Conservation (phyloP, 83 land plant genomes). For the Picea abies region DNA sequence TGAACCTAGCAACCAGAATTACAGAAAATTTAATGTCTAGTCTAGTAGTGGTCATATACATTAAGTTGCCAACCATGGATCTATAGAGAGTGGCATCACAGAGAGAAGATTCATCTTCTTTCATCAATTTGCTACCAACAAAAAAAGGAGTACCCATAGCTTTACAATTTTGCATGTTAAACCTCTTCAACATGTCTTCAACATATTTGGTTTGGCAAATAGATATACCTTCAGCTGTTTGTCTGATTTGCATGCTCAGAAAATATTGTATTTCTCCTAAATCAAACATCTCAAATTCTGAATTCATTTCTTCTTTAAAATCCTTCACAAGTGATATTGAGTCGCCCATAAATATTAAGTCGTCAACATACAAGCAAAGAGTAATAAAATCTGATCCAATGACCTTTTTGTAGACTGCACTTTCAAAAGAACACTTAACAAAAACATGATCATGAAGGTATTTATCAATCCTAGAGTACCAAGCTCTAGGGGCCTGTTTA, state of each 20-base stretch:
- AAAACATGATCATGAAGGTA: background rate
- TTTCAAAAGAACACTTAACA: background rate
- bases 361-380: background rate
- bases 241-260: background rate
- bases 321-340: background rate
- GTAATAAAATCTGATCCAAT: background rate
- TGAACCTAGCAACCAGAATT: constrained; percentile 12
- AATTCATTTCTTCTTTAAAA: background rate
- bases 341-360: background rate
- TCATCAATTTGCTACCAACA: background rate
- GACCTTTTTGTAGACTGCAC: background rate
- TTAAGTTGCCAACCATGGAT: constrained; percentile 16
- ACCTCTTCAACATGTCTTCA: background rate
- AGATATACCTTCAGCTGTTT: background rate
- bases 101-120: background rate
- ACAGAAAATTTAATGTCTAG: background rate
- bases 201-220: constrained; percentile 14
- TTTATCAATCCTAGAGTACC: background rate
- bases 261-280: background rate
- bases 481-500: background rate
- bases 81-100: constrained; percentile 9
- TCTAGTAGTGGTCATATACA: constrained; percentile 27
- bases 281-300: background rate
- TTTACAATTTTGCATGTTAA: background rate
- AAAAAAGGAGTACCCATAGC: background rate